Base-by-base conservation (phyloP, 169 alveolate species). In the Eimeria sp. region DNA sequence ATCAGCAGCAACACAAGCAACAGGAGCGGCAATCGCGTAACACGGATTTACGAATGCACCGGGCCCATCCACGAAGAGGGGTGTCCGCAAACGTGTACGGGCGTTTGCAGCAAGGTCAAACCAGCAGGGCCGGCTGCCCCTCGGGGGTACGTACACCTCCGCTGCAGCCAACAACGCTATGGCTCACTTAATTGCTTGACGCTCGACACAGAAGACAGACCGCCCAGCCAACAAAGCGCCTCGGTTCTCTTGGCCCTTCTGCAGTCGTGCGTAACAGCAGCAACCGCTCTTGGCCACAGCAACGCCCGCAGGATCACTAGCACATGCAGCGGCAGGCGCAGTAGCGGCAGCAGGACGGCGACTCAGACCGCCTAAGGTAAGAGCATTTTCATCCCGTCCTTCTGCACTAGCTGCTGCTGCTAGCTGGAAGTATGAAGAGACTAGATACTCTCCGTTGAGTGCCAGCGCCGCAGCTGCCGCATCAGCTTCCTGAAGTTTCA, bases 401-500 rank as follows among this genome's bases (percentile, higher is more conserved):
- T 75, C 92, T 84, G 76, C 73, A 34, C 3, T 34, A 13, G 92
- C 51, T 61, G 76, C n/a, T 58, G 92, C 92, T 57, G 92, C 78
- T 34, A 86, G 92, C 92, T 86, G 92, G 80, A 61, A 57, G 25
- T 30, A 20, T 11, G 78, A 63, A 11, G 92, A 45, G 0, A 86
- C 40, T 18, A 86, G 61, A 43, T 86, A 86, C 80, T 86, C 92
- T 11, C 92, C 92, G 80, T 86, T 57, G 16, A 57, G 43, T 43
- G 92, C 75, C n/a, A 86, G 80, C 49, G 70, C 92, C 13, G 92
- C 78, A 30, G 92, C 78, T 34, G 92, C 92, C 40, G 92, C 92
- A 86, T 86, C 92, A 4, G 65, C 58, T 61, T 34, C 73, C 57
- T 86, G 92, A 3, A 86, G 80, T 65, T 47, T 57, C 27, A 86